Evolutionary conservation across 2,329 filamentous ascomycete genomes (phyloP).

Genomic region (Fusarium sarcochroum): DNA sequence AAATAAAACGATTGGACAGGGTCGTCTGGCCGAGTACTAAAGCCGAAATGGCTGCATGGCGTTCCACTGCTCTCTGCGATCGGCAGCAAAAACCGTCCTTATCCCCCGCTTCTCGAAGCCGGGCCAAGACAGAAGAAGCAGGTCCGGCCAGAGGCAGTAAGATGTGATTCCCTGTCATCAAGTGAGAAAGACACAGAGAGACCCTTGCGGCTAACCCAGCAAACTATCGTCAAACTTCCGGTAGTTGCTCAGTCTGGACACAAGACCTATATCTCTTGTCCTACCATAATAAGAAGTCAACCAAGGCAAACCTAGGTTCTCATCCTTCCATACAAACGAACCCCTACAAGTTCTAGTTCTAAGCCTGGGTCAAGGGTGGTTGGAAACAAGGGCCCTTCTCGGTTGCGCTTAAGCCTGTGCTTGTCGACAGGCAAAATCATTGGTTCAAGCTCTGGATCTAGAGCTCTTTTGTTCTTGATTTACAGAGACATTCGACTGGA

Average conservation of each 20-base stretch:
- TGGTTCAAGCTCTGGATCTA: slow-evolving; percentile 1
- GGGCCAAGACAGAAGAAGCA: slow-evolving; percentile 33
- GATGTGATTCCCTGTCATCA: neutral
- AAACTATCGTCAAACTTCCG: slow-evolving; percentile 12
- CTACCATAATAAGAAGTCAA: slow-evolving; percentile 14
- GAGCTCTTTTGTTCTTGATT: slow-evolving; percentile 11
- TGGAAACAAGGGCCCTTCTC: slow-evolving; percentile 28
- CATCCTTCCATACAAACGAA: slow-evolving; percentile 11
- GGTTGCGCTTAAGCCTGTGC: slow-evolving; percentile 37
- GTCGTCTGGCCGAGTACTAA: slow-evolving; percentile 12
- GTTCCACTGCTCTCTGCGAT: slow-evolving; percentile 37
- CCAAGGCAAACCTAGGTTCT: slow-evolving; percentile 21
- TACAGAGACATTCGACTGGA: slow-evolving; percentile 4
- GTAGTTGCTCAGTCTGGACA: slow-evolving; percentile 28
- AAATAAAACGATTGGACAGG: slow-evolving; percentile 24
- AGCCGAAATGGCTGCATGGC: slow-evolving; percentile 34
- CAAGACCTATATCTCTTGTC: slow-evolving; percentile 11
- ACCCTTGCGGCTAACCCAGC: slow-evolving; percentile 2
- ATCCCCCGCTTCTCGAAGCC: slow-evolving; percentile 45
- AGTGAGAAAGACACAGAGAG: neutral
- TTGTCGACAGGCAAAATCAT: slow-evolving; percentile 21
- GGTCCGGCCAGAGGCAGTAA: slow-evolving; percentile 4
- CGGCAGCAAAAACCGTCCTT: slow-evolving; percentile 32
- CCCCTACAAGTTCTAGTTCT: slow-evolving; percentile 16
- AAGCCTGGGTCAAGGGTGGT: slow-evolving; percentile 35